A percentile compares a stretch with the other conserved stretches of the same genome.
Conservation (phyloP, 208 protist species). For the Sergeia podlipaevii region DNA sequence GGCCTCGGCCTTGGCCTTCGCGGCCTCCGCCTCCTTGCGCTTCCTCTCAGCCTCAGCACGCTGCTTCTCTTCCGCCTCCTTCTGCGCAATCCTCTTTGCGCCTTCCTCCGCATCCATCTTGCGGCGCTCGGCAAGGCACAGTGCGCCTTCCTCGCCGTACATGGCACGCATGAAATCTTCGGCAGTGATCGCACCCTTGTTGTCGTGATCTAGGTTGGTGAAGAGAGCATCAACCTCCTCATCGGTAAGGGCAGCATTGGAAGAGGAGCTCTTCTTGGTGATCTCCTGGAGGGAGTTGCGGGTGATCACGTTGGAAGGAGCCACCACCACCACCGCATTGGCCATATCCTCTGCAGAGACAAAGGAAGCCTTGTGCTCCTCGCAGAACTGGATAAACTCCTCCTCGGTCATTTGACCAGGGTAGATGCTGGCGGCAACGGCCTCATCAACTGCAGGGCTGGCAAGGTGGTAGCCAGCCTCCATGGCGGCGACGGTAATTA, state of each 20-base stretch:
- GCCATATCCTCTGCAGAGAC: slow-evolving; percentile 61
- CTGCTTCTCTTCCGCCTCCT: slow-evolving; percentile 18
- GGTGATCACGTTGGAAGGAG: slow-evolving; percentile 67
- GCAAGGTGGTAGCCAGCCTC: slow-evolving; percentile 74
- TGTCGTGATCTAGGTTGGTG: slow-evolving; percentile 54
- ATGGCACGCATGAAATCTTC: slow-evolving; percentile 73
- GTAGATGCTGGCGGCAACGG: slow-evolving; percentile 30
- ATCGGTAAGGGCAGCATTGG: slow-evolving; percentile 37
- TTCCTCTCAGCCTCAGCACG: slow-evolving; percentile 15
- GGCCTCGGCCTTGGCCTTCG: background rate
- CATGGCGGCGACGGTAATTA: slow-evolving; percentile 70
- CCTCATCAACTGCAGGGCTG: slow-evolving; percentile 57
- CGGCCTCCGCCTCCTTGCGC: slow-evolving; percentile 3
- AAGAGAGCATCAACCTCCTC: slow-evolving; percentile 84
- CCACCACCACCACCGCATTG: slow-evolving; percentile 57
- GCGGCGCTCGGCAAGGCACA: slow-evolving; percentile 46
- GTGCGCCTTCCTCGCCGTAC: slow-evolving; percentile 60
- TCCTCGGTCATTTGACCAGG: slow-evolving; percentile 68
- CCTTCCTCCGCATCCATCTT: slow-evolving; percentile 24
- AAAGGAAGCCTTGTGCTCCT: slow-evolving; percentile 39
- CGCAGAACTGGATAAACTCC: slow-evolving; percentile 70
- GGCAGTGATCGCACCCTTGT: slow-evolving; percentile 65
- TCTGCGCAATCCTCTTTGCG: slow-evolving; percentile 8
- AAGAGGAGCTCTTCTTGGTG: slow-evolving; percentile 32
- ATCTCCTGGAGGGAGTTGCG: slow-evolving; percentile 70